These are phyloP conservation scores for Suillus sp. DNA, from an alignment of 768 basidiomycete species.

Conservation along the genomic window DNA sequence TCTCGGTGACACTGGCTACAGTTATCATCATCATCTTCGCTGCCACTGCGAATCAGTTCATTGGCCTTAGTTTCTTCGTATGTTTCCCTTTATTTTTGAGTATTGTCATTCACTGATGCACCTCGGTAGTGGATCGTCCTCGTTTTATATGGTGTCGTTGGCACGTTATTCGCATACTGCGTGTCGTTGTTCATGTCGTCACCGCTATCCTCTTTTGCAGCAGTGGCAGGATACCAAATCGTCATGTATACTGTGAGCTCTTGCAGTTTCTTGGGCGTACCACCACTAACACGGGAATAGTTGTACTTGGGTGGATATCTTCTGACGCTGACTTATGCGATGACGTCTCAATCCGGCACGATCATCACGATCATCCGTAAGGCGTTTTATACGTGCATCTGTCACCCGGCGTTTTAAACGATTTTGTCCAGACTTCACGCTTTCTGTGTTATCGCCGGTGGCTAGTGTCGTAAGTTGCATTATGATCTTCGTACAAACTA, in stretches of 20 bases:
- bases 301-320: conserved; percentile 69
- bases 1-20: conserved; percentile 59
- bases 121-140: conserved; percentile 64
- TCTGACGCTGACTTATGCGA: conserved; percentile 72
- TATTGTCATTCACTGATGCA: conserved; percentile 7
- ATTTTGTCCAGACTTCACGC: conserved; percentile 53
- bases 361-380: conserved; percentile 63
- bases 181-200: conserved; percentile 61
- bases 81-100: conserved; percentile 32
- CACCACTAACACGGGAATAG: conserved; percentile 34
- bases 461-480: conserved; percentile 58
- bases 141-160: conserved; percentile 68
- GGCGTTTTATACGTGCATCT: conserved; percentile 17
- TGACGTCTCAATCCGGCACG: conserved; percentile 51
- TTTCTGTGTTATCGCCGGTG: conserved; percentile 69
- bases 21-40: conserved; percentile 68
- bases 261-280: neutral
- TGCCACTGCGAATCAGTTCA: conserved; percentile 58
- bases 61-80: conserved; percentile 63
- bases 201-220: conserved; percentile 73
- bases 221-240: conserved; percentile 71
- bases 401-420: neutral
- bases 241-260: conserved; percentile 67
- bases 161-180: conserved; percentile 69
- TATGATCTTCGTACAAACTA: neutral